phyloP scores from a whole-genome alignment of 1,284 basidiomycete genomes.

The Fomitopsis pinicola region DNA sequence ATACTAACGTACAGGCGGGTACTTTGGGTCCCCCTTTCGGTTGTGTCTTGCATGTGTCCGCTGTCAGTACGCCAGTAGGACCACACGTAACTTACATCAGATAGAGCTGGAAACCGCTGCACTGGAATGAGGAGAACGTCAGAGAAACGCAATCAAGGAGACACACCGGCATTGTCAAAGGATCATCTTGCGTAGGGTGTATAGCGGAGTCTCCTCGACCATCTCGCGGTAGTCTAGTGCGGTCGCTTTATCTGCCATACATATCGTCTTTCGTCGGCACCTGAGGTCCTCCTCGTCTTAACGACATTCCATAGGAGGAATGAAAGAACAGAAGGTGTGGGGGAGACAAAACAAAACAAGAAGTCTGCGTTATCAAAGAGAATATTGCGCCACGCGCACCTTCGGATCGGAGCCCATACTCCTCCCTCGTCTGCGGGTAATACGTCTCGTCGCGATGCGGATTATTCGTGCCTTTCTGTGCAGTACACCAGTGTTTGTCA shows the following conservation, averaged over 20 bases:
- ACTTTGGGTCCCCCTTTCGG: constrained; percentile 32
- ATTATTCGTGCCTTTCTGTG: constrained; percentile 29
- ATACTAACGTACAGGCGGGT: constrained; percentile 18
- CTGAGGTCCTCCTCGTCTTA: too few species aligned
- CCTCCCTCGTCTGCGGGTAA: constrained; percentile 26
- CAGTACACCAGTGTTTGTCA: too few species aligned
- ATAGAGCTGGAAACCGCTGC: constrained; percentile 33
- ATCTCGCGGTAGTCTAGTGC: constrained; percentile 31
- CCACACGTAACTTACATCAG: constrained; percentile 22
- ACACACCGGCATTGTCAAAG: constrained; percentile 43
- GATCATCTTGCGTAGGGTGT: constrained; percentile 48
- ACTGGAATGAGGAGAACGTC: neutral
- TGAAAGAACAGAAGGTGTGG: too few species aligned
- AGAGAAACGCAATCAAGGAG: constrained; percentile 21
- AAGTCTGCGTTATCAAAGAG: too few species aligned
- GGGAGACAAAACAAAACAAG: too few species aligned
- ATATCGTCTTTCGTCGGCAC: neutral
- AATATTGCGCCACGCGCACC: neutral
- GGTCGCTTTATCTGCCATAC: constrained; percentile 13
- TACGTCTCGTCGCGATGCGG: constrained; percentile 33
- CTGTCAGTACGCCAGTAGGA: constrained; percentile 24
- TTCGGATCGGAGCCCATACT: constrained; percentile 28
- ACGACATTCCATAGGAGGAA: too few species aligned
- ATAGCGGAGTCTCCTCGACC: constrained; percentile 52
- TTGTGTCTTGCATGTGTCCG: constrained; percentile 33